Percentiles rank a stretch among this genome's conserved stretches.
These are phyloP conservation scores for Beauveria australis DNA, from an alignment of 2,329 filamentous ascomycete species.

Conservation along the genomic window DNA sequence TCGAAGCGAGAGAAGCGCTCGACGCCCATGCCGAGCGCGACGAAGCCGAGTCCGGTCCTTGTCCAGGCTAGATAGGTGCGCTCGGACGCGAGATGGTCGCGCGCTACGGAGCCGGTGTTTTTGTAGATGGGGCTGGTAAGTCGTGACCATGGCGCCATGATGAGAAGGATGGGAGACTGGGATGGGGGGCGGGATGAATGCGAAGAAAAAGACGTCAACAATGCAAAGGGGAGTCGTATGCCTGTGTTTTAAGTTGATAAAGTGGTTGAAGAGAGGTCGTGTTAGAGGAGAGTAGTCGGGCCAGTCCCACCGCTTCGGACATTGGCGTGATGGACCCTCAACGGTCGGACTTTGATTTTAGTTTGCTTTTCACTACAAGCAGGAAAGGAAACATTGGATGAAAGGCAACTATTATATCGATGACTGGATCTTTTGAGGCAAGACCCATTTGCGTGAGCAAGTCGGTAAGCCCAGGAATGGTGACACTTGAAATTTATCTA, in stretches of 20 bases:
- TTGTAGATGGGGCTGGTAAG: background rate
- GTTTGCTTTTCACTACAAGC: no score
- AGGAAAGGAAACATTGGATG: no score
- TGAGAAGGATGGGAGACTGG: background rate
- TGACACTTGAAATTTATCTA: no score
- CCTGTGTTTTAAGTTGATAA: no score
- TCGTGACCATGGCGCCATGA: background rate
- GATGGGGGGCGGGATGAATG: background rate
- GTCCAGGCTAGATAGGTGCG: slow-evolving; percentile 35
- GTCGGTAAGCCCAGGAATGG: no score
- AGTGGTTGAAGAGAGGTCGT: background rate
- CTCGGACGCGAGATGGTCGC: slow-evolving; percentile 4
- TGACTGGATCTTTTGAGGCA: no score
- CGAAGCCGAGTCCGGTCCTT: slow-evolving; percentile 41
- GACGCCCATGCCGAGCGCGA: slow-evolving; percentile 42
- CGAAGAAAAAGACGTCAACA: background rate
- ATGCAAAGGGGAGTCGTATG: background rate
- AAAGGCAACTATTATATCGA: no score
- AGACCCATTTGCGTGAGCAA: no score
- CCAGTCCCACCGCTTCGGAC: background rate
- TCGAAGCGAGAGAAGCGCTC: slow-evolving; percentile 39
- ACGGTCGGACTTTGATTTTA: no score
- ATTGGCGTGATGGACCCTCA: background rate
- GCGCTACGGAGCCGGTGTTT: background rate
- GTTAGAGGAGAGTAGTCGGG: background rate